Percentiles rank a stretch among this genome's conserved stretches.
These are phyloP conservation scores for Thalassiosira profunda DNA, from an alignment of 108 stramenopile species.

Conservation along the genomic window DNA sequence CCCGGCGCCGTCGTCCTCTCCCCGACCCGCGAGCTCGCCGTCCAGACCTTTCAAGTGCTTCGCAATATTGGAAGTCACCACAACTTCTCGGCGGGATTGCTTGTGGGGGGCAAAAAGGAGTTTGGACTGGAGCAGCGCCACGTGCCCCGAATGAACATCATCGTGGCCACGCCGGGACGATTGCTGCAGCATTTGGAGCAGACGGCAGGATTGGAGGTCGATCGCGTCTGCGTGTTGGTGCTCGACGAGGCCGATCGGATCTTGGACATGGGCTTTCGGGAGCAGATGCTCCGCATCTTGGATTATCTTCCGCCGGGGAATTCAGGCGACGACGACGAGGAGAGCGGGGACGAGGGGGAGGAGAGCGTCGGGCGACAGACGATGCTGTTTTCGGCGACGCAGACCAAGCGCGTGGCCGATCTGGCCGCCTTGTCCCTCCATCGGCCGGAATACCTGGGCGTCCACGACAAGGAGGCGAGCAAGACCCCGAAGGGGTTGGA, in stretches of 20 bases:
- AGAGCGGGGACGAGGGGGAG: constrained; percentile 27
- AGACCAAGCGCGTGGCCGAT: constrained; percentile 97
- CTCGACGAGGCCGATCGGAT: constrained; percentile 99
- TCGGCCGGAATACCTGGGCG: constrained; percentile 95
- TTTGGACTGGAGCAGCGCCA: constrained; percentile 91
- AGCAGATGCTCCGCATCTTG: constrained; percentile 93
- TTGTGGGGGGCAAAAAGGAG: constrained; percentile 98
- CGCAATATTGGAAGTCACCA: constrained; percentile 89
- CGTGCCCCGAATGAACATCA: constrained; percentile 88
- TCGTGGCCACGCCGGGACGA: constrained; percentile 97
- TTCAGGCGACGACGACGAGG: constrained; percentile 19
- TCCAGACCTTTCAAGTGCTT: constrained; percentile 98
- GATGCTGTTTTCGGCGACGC: constrained; percentile 98
- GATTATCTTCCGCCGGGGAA: constrained; percentile 87
- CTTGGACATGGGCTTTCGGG: constrained; percentile 98
- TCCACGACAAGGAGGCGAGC: constrained; percentile 91
- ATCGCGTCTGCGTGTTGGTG: constrained; percentile 90
- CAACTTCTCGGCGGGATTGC: constrained; percentile 91
- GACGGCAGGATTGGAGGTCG: constrained; percentile 94
- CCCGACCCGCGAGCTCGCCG: constrained; percentile 99
- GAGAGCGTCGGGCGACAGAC: constrained; percentile 81
- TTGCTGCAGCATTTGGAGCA: constrained; percentile 98
- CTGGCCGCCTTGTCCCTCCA: constrained; percentile 93
- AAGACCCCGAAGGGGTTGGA: constrained; percentile 87
- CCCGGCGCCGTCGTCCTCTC: constrained; percentile 95